Base-by-base conservation (phyloP, 2,329 filamentous ascomycete genomes). In the Ceratocystis albifundus region DNA sequence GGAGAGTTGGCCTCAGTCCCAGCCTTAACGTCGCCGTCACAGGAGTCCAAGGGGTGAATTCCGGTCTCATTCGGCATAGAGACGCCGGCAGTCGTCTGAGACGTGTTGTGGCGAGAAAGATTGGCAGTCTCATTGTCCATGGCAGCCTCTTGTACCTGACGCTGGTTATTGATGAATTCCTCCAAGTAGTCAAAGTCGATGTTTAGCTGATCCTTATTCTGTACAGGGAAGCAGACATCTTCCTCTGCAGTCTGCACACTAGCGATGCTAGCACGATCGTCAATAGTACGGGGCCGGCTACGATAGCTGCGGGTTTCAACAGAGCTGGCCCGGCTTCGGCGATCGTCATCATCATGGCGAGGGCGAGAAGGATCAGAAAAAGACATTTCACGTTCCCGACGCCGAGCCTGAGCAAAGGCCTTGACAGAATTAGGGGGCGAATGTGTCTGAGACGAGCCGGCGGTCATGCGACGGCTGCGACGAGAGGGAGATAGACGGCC, bases 361-460 rank as follows among this genome's bases (percentile, higher is more conserved):
- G 81, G 77, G 20, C 73, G 72, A 66, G 73, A 74, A 66, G 75
- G 72, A 69, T 82, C 82, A 17, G 80, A 83, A 69, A 81, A 77
- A 25, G 81, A 86, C 73, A 81, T 74, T 68, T 86, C 90, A 55
- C 92, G 88, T 73, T 93, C 89, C 68, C 92, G 87, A 68, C 90
- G 89, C 63, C 90, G 88, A 66, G 90, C 89, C 72, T 94, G 89
- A 20, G 94, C 94, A 75, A 99, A 99, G 3, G 94, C 94, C 75
- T 97, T 96, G 64, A 99, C 91, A 0, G 94, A 99, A 75, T 96
- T 99, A 6, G 94, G 94, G 10, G 93, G 93, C 4, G 94, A 97
- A 1, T 84, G 79, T 0, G 89, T 90, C 66, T 90, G 83, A 59
- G 79, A 75, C 1, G 83, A 83, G 41, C 80, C 81, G 65, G 87